Percentiles rank a stretch among this genome's conserved stretches.
phyloP scores from a whole-genome alignment of 129 eudicot species.

The Helianthus tuberosus region DNA sequence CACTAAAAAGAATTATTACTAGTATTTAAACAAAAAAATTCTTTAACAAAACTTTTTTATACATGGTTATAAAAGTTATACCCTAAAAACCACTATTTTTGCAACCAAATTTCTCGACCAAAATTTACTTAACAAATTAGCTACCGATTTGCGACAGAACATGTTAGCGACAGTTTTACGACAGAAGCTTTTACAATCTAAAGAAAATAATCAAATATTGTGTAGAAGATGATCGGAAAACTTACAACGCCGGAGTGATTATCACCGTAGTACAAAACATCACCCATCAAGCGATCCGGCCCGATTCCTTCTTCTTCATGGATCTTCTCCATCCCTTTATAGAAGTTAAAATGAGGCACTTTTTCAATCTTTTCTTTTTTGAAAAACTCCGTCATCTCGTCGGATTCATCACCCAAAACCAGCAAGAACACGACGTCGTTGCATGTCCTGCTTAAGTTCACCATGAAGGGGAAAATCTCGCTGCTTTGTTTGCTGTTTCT shows the following conservation, averaged over 20 bases:
- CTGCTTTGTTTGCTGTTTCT: slow-evolving; percentile 49
- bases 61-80: no score
- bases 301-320: slow-evolving; percentile 95
- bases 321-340: slow-evolving; percentile 78
- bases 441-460: slow-evolving; percentile 75
- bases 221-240: not conserved
- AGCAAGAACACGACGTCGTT: slow-evolving; percentile 83
- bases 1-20: no score
- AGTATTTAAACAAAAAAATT: no score
- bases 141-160: no score
- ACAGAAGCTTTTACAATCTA: no score
- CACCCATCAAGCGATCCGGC: slow-evolving; percentile 81
- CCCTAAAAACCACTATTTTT: no score
- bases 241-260: slow-evolving; percentile 72
- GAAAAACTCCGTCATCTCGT: slow-evolving; percentile 57
- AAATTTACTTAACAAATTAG: no score
- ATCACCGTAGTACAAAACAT: slow-evolving; percentile 91
- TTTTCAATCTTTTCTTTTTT: slow-evolving; percentile 57
- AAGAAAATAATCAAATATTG: no score
- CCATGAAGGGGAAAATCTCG: slow-evolving; percentile 86
- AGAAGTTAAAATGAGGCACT: slow-evolving; percentile 90
- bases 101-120: no score
- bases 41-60: no score
- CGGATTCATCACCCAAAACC: slow-evolving; percentile 88
- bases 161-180: no score